Evolutionary conservation across 1,284 basidiomycete genomes (phyloP).

Genomic region (Fomitopsis palustris): DNA sequence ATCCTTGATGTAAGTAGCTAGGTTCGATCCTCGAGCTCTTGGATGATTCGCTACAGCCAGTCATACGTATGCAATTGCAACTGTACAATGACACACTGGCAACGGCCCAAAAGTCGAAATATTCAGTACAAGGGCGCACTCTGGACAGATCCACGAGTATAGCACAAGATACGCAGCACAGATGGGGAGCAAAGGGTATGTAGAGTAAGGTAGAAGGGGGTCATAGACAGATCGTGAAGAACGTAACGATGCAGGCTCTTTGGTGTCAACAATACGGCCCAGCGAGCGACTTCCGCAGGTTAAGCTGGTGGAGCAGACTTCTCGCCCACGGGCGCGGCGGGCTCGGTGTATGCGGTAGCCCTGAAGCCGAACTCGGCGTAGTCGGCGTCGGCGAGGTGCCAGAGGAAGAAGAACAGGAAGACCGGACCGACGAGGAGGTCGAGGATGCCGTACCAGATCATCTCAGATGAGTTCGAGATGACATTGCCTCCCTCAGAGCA

Average conservation of each 20-base stretch:
- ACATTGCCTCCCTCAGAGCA: constrained; percentile 45
- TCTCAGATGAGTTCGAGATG: constrained; percentile 40
- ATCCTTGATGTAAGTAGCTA: too few relatives aligned
- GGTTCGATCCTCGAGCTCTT: too few relatives aligned
- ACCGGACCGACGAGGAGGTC: constrained; percentile 55
- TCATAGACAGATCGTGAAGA: neutral
- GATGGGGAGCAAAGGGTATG: neutral
- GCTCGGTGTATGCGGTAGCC: constrained; percentile 25
- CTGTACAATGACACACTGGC: neutral
- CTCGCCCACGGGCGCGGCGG: neutral
- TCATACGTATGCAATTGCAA: neutral
- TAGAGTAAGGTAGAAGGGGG: neutral
- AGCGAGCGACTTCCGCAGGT: neutral
- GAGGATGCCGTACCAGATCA: constrained; percentile 59
- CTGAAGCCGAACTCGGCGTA: constrained; percentile 24
- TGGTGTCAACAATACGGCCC: neutral
- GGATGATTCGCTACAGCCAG: neutral
- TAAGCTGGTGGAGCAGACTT: neutral
- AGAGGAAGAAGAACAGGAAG: constrained; percentile 37
- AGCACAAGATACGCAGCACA: neutral
- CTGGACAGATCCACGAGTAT: neutral
- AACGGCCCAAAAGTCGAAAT: neutral
- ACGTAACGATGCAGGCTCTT: neutral
- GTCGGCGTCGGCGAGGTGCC: constrained; percentile 25
- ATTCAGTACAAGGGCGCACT: neutral